A percentile compares a stretch with the other conserved stretches of the same genome.
Conservation (phyloP, 2,329 filamentous ascomycete genomes). For the Diaporthe helianthi region DNA sequence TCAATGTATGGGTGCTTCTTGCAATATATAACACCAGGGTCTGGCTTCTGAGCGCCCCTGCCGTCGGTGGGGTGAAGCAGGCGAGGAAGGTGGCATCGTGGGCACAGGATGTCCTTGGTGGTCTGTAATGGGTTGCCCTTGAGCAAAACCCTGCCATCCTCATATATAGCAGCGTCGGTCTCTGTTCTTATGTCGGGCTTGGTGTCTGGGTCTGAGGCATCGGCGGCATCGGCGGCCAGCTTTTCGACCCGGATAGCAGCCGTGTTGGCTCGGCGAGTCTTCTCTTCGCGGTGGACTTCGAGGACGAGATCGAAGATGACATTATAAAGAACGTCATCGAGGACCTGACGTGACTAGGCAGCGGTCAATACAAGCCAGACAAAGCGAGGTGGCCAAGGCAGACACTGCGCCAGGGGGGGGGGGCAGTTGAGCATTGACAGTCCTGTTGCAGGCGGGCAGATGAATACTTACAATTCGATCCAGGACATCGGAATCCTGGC, state of each 20-base stretch:
- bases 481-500: slow-evolving; percentile 59
- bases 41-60: slow-evolving; percentile 69
- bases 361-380: slow-evolving; percentile 17
- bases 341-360: slow-evolving; percentile 65
- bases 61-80: slow-evolving; percentile 76
- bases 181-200: slow-evolving; percentile 65
- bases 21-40: slow-evolving; percentile 76
- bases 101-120: slow-evolving; percentile 74
- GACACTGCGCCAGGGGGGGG: background rate
- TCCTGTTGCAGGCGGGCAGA: background rate
- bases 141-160: slow-evolving; percentile 71
- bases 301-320: slow-evolving; percentile 78
- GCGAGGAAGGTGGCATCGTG: slow-evolving; percentile 76
- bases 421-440: background rate
- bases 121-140: slow-evolving; percentile 77
- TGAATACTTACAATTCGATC: slow-evolving; percentile 62
- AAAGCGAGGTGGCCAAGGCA: background rate
- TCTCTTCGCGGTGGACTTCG: slow-evolving; percentile 79
- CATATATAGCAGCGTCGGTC: slow-evolving; percentile 73
- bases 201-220: slow-evolving; percentile 59
- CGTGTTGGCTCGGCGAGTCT: slow-evolving; percentile 72
- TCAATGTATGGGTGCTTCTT: slow-evolving; percentile 80
- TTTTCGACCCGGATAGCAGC: slow-evolving; percentile 71
- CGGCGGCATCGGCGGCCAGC: slow-evolving; percentile 62
- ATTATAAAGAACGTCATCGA: slow-evolving; percentile 79